Evolutionary conservation across 2,329 filamentous ascomycete species (phyloP), one percentile per base, ranked within the genome.

Genomic region (Ceratocystis cubensis): DNA sequence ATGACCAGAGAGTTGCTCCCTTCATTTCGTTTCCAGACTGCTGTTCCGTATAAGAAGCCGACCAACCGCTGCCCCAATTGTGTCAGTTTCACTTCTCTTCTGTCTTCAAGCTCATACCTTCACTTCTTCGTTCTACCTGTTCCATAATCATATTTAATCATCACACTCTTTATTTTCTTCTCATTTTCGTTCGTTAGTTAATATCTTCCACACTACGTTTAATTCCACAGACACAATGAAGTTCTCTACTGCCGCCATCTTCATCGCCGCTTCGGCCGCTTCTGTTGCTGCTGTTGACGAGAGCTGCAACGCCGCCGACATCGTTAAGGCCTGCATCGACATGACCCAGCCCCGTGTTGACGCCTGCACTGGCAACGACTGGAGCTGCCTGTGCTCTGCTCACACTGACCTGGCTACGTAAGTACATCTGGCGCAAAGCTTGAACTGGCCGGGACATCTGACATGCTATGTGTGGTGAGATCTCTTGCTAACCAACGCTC

Each of bases 381-480:
- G 76, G 69, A 72, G 75, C 64, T 82, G 80, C 73, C 75, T 76
- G 68, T 82, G 80, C 71, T 72, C 74, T 65, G 75, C 76, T 61
- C 76, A 79, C 71, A 69, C 77, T 69, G 74, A 76, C 69, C 74
- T 82, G 63, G 72, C 78, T 59, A 80, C 79, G 79, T 81, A 72
- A 69, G 78, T 75, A 41, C 37, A 41, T 15, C 0, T 15, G 30
- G 6, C 8, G 10, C 10, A 41, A 41, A 5, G 13, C 37, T 13
- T 41, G 10, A 15, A 15, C 37, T 5, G 37, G 10, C 37, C 37
- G 1, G 10, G 1, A 41, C 13, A 15, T 13, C 3, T 15, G 37
- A 5, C 5, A 2, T 15, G 13, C 3, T 1, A 41, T 15, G 8
- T 41, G 1, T 15, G 2, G 10, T 41, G 10, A 1, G 37, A 41